Conservation (phyloP, 2,329 filamentous ascomycete species). For the Talaromyces sp. region DNA sequence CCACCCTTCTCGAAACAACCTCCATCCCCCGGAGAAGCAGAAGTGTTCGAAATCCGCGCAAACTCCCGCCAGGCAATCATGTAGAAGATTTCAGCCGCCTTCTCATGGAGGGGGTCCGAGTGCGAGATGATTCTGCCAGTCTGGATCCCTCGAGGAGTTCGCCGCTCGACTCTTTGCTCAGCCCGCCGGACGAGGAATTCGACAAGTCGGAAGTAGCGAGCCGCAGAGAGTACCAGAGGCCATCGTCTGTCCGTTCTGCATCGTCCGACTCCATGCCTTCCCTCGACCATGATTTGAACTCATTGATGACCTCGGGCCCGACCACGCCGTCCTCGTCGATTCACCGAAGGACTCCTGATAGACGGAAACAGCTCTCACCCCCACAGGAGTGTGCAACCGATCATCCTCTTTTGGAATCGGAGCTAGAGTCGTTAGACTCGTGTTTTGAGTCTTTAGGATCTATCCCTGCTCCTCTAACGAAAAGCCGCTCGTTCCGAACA, state of each 20-base stretch:
- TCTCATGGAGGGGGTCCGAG: conserved; percentile 47
- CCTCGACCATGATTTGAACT: conserved; percentile 45
- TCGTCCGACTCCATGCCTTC: conserved; percentile 57
- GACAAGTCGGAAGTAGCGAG: conserved; percentile 35
- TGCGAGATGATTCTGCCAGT: conserved; percentile 42
- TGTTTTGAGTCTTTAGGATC: conserved; percentile 3
- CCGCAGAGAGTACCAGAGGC: conserved; percentile 40
- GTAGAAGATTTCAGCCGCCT: conserved; percentile 51
- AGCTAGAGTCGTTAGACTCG: conserved; percentile 18
- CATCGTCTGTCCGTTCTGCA: conserved; percentile 44
- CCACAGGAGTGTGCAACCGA: conserved; percentile 52
- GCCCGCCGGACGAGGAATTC: conserved; percentile 45
- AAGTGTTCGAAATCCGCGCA: conserved; percentile 33
- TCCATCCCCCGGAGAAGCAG: conserved; percentile 46
- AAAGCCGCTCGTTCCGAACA: conserved; percentile 24
- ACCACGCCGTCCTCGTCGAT: conserved; percentile 38
- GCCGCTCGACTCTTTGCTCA: conserved; percentile 51
- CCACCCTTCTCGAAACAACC: conserved; percentile 55
- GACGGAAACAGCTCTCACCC: conserved; percentile 45
- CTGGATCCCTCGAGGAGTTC: conserved; percentile 38
- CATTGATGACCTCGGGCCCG: conserved; percentile 40
- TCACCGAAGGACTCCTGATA: conserved; percentile 30
- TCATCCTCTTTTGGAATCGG: conserved; percentile 51
- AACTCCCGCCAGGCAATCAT: conserved; percentile 36
- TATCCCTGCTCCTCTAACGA: conserved; percentile 3